Base-by-base conservation (phyloP, 139 green algal genomes). In the Microglena sp. region DNA sequence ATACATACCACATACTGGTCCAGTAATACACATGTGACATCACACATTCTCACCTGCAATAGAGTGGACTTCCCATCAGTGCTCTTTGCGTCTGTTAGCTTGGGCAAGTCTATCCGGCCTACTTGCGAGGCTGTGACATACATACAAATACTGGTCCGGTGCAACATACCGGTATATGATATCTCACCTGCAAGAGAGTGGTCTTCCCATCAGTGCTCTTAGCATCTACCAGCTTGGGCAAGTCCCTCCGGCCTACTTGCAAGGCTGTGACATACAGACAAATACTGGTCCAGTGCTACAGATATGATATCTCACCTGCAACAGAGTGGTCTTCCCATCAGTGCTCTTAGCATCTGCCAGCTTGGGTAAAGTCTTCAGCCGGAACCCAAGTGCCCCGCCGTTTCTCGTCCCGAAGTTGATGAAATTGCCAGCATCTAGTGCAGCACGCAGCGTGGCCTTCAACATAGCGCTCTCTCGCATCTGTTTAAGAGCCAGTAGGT, bases 211-310 rank as follows among this genome's bases (percentile, higher is more conserved):
- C 75, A 2, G 40, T 40, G 35, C 44, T 70, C 45, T 73, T 74
- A 21, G 62, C 74, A 67, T 86, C 79, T 2, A 63, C 56, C 60
- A 82, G 64, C 67, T 81, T 82, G 46, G 76, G 71, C 4, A 86
- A 70, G n/a, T 57, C n/a, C n/a, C n/a, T n/a, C n/a, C n/a, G n/a
- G n/a, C n/a, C n/a, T n/a, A n/a, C n/a, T n/a, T n/a, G n/a, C n/a
- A n/a, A n/a, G n/a, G n/a, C n/a, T n/a, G n/a, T n/a, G n/a, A n/a
- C n/a, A n/a, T n/a, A n/a, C n/a, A n/a, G n/a, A n/a, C n/a, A n/a
- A n/a, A n/a, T n/a, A n/a, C n/a, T n/a, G n/a, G n/a, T n/a, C n/a
- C n/a, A n/a, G n/a, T n/a, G n/a, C n/a, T n/a, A n/a, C n/a, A n/a
- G n/a, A n/a, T n/a, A n/a, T n/a, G n/a, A n/a, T n/a, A 71, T 56